These are phyloP conservation scores for Isabelozyma gotoi DNA, from an alignment of 805 yeast species.

Conservation along the genomic window DNA sequence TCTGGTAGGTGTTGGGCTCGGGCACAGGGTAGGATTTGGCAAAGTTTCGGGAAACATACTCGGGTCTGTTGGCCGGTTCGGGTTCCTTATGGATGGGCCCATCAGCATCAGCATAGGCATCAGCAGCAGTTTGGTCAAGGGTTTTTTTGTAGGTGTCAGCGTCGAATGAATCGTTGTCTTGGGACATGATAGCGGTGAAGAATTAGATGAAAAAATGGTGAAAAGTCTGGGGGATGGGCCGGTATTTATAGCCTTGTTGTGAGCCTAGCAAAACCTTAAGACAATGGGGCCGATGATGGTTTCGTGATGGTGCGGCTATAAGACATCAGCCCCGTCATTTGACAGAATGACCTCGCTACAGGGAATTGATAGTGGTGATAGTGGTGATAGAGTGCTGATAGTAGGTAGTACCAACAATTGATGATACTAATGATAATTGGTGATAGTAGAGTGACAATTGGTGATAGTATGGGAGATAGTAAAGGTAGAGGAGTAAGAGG, in stretches of 20 bases:
- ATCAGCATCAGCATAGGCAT: background rate
- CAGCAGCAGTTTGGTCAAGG: background rate
- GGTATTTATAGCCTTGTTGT: background rate
- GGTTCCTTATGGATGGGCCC: background rate
- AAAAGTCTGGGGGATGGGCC: background rate
- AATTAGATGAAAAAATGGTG: background rate
- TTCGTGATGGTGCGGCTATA: no score
- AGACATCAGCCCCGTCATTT: no score
- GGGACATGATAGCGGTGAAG: background rate
- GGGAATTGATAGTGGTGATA: no score
- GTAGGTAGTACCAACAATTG: no score
- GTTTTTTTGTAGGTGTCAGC: background rate
- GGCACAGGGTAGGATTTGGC: constrained; percentile 43
- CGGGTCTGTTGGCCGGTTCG: constrained; percentile 33
- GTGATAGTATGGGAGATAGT: no score
- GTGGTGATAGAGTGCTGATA: no score
- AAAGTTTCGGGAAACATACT: constrained; percentile 41
- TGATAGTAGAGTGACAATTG: no score
- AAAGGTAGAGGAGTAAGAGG: no score
- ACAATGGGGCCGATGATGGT: no score
- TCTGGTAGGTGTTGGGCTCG: constrained; percentile 40
- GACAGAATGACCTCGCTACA: no score
- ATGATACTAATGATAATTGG: no score
- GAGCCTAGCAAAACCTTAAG: no score
- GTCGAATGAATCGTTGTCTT: constrained; percentile 1